phyloP scores from a whole-genome alignment of 495 filamentous ascomycete species.

The Aspergillus cristatus region DNA sequence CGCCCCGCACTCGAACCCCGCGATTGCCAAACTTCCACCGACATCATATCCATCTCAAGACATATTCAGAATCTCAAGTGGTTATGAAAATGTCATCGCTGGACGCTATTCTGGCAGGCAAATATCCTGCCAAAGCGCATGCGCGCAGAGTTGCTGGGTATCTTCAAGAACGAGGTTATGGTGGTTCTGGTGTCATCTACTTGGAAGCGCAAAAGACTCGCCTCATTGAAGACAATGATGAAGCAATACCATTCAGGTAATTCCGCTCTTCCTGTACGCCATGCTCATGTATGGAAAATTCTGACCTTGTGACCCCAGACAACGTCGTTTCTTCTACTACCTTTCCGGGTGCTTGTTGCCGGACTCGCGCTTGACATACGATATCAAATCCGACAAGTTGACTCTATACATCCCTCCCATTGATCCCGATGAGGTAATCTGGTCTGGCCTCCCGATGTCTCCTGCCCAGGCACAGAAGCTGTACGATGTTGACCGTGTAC shows the following conservation, averaged over 20 bases:
- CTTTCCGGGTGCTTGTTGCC: slow-evolving; percentile 77
- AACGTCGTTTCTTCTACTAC: slow-evolving; percentile 93
- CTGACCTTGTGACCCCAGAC: slow-evolving; percentile 32
- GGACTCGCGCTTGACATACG: slow-evolving; percentile 76
- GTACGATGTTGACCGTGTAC: slow-evolving; percentile 79
- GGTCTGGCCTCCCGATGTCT: slow-evolving; percentile 81
- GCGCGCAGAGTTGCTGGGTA: slow-evolving; percentile 70
- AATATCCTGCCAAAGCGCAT: slow-evolving; percentile 95
- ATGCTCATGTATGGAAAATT: too few species aligned
- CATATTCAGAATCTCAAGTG: neutral
- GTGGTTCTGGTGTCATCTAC: slow-evolving; percentile 50
- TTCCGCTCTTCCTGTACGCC: slow-evolving; percentile 5
- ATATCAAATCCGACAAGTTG: slow-evolving; percentile 57
- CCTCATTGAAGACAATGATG: slow-evolving; percentile 76
- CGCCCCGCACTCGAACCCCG: slow-evolving; percentile 4
- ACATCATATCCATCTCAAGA: neutral
- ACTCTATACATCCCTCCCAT: slow-evolving; percentile 91
- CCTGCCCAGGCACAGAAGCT: slow-evolving; percentile 59
- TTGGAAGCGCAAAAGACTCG: slow-evolving; percentile 75
- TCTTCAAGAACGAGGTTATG: slow-evolving; percentile 38
- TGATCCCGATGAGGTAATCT: slow-evolving; percentile 85
- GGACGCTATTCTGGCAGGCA: slow-evolving; percentile 50
- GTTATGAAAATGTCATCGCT: slow-evolving; percentile 6
- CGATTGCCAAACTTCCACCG: neutral
- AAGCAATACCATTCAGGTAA: slow-evolving; percentile 69